A percentile compares a stretch with the other conserved stretches of the same genome.
These are phyloP conservation scores for Oryza brachyantha DNA, from an alignment of 176 grass and related monocot species.

Conservation along the genomic window DNA sequence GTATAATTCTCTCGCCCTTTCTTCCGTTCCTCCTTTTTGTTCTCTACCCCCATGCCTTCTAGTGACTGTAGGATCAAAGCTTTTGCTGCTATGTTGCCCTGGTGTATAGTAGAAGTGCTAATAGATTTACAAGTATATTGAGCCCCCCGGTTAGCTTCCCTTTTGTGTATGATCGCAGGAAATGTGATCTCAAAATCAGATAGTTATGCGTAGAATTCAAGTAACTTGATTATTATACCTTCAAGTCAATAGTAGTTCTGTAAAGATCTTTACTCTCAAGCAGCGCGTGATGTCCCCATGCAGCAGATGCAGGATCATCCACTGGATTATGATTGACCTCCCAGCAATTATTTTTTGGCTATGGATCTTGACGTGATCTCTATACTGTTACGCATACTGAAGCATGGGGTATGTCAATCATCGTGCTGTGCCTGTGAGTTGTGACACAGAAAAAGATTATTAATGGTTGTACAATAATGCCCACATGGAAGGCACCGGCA, in stretches of 20 bases:
- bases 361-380: slow-evolving; percentile 29
- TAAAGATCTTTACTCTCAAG: neutral
- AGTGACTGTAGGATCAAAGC: slow-evolving; percentile 31
- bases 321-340: neutral
- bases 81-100: slow-evolving; percentile 46
- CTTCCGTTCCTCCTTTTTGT: neutral
- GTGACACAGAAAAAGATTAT: slow-evolving; percentile 30
- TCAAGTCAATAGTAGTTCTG: neutral
- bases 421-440: neutral
- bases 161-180: slow-evolving; percentile 35
- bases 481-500: slow-evolving; percentile 31
- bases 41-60: neutral
- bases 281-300: neutral
- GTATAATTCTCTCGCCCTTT: slow-evolving; percentile 54
- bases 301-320: neutral
- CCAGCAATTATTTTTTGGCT: neutral
- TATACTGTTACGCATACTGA: slow-evolving; percentile 20
- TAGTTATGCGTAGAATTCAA: neutral
- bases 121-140: slow-evolving; percentile 59
- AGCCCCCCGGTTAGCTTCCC: slow-evolving; percentile 10
- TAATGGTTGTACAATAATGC: slow-evolving; percentile 23
- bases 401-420: slow-evolving; percentile 16
- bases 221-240: neutral
- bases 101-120: slow-evolving; percentile 58
- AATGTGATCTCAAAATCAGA: slow-evolving; percentile 18